These are phyloP conservation scores for Nepenthes alata DNA, from an alignment of 179 eudicot species.

Conservation along the genomic window DNA sequence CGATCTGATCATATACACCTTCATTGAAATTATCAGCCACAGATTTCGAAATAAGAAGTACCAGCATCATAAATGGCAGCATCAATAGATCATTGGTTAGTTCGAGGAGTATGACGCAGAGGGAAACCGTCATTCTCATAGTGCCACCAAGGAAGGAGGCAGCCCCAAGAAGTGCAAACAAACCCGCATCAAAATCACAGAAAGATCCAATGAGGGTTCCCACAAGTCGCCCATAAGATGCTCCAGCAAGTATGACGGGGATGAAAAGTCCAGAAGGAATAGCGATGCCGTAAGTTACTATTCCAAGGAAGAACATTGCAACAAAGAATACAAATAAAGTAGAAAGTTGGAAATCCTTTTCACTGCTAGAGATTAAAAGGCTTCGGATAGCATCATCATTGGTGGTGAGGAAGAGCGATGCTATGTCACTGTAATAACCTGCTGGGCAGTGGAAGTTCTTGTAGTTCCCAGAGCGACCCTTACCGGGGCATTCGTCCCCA, in stretches of 20 bases:
- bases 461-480: conserved; percentile 17
- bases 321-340: conserved; percentile 16
- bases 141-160: conserved; percentile 30
- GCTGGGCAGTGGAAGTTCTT: conserved; percentile 18
- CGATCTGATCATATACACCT: conserved; percentile 33
- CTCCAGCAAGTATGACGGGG: conserved; percentile 27
- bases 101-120: conserved; percentile 28
- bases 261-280: conserved; percentile 28
- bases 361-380: conserved; percentile 10
- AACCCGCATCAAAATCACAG: conserved; percentile 15
- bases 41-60: conserved; percentile 23
- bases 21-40: conserved; percentile 28
- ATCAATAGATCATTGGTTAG: conserved; percentile 23
- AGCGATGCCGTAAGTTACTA: conserved; percentile 24
- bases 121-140: conserved; percentile 27
- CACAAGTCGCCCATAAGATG: conserved; percentile 21
- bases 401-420: conserved; percentile 22
- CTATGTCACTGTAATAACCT: conserved; percentile 23
- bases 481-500: conserved; percentile 10
- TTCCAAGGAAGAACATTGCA: conserved; percentile 11
- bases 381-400: conserved; percentile 27
- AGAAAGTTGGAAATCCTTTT: conserved; percentile 6
- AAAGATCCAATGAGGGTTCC: conserved; percentile 11
- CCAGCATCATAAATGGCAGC: conserved; percentile 25
- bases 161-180: conserved; percentile 22